Conservation (phyloP, 1,284 basidiomycete species). For the Cryptococcus jaspeensis region DNA sequence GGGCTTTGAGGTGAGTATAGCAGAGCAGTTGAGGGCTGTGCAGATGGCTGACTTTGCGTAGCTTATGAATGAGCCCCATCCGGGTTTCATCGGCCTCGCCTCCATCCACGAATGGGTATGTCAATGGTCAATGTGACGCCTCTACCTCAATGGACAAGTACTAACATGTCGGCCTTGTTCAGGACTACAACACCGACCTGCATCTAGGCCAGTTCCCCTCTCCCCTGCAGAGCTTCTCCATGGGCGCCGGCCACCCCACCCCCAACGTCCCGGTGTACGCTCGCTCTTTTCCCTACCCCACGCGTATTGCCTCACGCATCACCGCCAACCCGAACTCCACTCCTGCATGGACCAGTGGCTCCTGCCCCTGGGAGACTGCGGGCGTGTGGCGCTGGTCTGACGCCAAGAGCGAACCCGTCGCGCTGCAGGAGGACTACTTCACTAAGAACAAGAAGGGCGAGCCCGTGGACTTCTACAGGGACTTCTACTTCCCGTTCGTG, state of each 20-base stretch:
- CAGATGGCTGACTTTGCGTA: conserved; percentile 36
- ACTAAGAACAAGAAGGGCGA: conserved; percentile 62
- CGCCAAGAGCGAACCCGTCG: conserved; percentile 66
- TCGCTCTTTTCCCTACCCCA: conserved; percentile 81
- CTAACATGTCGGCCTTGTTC: neutral
- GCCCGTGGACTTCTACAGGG: conserved; percentile 77
- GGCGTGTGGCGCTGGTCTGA: conserved; percentile 91
- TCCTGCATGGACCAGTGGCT: conserved; percentile 68
- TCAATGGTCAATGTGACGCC: neutral
- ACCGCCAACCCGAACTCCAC: conserved; percentile 57
- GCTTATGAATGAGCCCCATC: conserved; percentile 96
- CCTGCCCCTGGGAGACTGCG: conserved; percentile 86
- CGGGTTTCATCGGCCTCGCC: conserved; percentile 80
- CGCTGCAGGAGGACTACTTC: conserved; percentile 85
- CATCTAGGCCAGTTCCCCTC: conserved; percentile 81
- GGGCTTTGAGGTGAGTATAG: conserved; percentile 79
- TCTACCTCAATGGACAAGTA: neutral
- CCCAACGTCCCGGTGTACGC: conserved; percentile 66
- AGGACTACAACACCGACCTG: conserved; percentile 87
- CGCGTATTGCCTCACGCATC: conserved; percentile 52
- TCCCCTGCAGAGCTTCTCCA: conserved; percentile 77
- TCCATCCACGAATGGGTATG: conserved; percentile 74
- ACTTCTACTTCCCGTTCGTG: conserved; percentile 82
- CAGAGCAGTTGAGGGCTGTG: neutral
- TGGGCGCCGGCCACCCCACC: conserved; percentile 75